phyloP scores from a whole-genome alignment of 1,284 basidiomycete species.

The Phlebopus sp. region DNA sequence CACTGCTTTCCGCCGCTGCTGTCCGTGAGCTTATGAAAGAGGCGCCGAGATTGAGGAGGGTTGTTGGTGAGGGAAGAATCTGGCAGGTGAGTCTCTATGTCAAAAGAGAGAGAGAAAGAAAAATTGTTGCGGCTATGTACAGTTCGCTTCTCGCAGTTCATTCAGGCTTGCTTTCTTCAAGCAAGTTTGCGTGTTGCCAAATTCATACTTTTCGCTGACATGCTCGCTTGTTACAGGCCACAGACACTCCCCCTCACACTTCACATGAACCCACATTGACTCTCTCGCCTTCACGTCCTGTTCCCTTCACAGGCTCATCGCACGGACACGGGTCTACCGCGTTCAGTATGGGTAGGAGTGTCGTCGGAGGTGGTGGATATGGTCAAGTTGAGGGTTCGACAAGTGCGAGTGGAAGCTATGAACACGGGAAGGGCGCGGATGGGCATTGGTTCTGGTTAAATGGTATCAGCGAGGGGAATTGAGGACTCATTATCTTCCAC shows the following conservation, averaged over 20 bases:
- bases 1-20: constrained; percentile 14
- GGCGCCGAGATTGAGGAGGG: constrained; percentile 29
- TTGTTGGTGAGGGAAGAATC: constrained; percentile 52
- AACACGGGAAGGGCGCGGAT: constrained; percentile 16
- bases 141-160: not conserved
- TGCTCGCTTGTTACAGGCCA: constrained; percentile 18
- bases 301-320: constrained; percentile 12
- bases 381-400: constrained; percentile 15
- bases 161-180: too few relatives aligned
- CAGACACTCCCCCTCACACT: constrained; percentile 7
- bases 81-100: constrained; percentile 51
- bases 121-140: too few relatives aligned
- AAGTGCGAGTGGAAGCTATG: constrained; percentile 6
- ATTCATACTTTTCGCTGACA: not conserved
- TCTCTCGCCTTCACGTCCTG: constrained; percentile 11
- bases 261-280: constrained; percentile 7
- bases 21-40: constrained; percentile 27
- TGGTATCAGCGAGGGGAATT: constrained; percentile 6
- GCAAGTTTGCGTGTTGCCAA: not conserved
- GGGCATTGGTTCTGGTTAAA: constrained; percentile 29
- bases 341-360: constrained; percentile 14
- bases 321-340: constrained; percentile 16
- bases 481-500: constrained; percentile 41
- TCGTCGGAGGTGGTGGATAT: constrained; percentile 12
- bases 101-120: too few relatives aligned